Percentiles rank a stretch among this genome's conserved stretches.
Evolutionary conservation across 2,329 filamentous ascomycete species (phyloP).

Genomic region (Phialocephala sp.): DNA sequence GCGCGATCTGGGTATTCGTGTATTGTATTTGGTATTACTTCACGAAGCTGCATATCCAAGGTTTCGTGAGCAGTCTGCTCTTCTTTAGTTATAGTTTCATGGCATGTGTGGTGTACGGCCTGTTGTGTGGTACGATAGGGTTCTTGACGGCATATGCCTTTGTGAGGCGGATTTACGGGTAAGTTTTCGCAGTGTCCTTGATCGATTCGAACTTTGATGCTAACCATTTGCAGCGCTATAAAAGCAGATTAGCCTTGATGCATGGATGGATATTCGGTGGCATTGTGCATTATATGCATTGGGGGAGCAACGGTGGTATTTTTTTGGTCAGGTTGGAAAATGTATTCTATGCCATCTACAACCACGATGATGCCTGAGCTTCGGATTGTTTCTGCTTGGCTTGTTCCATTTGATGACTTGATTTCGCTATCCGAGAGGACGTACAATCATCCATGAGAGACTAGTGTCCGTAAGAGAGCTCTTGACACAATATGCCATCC

Average conservation of each 20-base stretch:
- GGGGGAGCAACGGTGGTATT: background rate
- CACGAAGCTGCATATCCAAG: conserved; percentile 79
- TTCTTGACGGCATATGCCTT: conserved; percentile 86
- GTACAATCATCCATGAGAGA: too few relatives aligned
- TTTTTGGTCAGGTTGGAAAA: conserved; percentile 3
- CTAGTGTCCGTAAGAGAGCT: too few relatives aligned
- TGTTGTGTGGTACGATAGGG: conserved; percentile 82
- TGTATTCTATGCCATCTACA: background rate
- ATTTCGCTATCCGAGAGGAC: too few relatives aligned
- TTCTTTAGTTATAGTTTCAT: conserved; percentile 88
- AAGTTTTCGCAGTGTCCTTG: conserved; percentile 43
- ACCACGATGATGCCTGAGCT: background rate
- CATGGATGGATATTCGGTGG: background rate
- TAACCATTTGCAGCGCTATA: conserved; percentile 7
- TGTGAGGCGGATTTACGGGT: conserved; percentile 83
- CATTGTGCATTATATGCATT: background rate
- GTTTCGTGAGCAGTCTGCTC: conserved; percentile 77
- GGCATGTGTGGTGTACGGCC: conserved; percentile 79
- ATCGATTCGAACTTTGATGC: background rate
- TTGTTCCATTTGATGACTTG: background rate
- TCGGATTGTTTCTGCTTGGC: background rate
- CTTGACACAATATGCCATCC: too few relatives aligned
- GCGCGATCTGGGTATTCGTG: conserved; percentile 79
- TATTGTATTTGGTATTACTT: conserved; percentile 88
- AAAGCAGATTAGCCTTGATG: conserved; percentile 11